A percentile compares a stretch with the other conserved stretches of the same genome.
phyloP scores from a whole-genome alignment of 2,329 filamentous ascomycete species.

The Diplodia seriata region DNA sequence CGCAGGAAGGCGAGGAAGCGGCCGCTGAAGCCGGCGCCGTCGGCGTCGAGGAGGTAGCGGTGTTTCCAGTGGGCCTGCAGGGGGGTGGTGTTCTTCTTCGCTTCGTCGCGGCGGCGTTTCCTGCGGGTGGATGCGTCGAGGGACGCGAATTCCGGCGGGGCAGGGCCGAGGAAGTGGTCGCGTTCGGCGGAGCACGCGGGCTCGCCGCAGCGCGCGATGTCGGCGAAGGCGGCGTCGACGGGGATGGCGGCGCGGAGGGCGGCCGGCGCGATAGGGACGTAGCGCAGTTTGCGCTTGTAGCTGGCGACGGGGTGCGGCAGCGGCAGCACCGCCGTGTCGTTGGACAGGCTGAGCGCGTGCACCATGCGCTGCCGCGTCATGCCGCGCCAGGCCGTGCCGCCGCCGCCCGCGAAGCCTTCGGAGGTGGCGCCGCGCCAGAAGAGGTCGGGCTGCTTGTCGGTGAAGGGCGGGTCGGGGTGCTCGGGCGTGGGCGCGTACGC shows the following conservation, averaged over 20 bases:
- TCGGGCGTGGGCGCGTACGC: constrained; percentile 59
- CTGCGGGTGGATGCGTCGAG: constrained; percentile 32
- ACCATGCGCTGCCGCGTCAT: constrained; percentile 75
- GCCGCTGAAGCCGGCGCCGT: constrained; percentile 71
- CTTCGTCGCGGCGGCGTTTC: constrained; percentile 35
- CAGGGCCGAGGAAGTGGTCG: constrained; percentile 37
- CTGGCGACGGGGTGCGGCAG: constrained; percentile 53
- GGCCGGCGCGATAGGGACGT: constrained; percentile 61
- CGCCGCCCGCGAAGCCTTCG: constrained; percentile 52
- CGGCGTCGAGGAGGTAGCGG: constrained; percentile 74
- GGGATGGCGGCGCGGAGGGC: constrained; percentile 63
- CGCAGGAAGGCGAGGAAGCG: constrained; percentile 69
- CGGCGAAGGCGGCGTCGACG: constrained; percentile 66
- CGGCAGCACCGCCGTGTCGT: constrained; percentile 43
- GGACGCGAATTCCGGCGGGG: no score
- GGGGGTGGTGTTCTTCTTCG: constrained; percentile 42
- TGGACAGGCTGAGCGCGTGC: constrained; percentile 60
- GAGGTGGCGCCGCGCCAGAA: constrained; percentile 78
- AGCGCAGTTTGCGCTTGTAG: constrained; percentile 64
- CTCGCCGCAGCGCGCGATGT: constrained; percentile 63
- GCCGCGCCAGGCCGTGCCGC: constrained; percentile 64
- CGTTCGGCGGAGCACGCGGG: constrained; percentile 64
- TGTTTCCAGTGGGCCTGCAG: constrained; percentile 68
- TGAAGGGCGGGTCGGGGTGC: constrained; percentile 62
- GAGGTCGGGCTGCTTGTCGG: constrained; percentile 67